Evolutionary conservation across 1,284 basidiomycete species (phyloP), one percentile per base, ranked within the genome.

Genomic region (Ustilago xerochloae): DNA sequence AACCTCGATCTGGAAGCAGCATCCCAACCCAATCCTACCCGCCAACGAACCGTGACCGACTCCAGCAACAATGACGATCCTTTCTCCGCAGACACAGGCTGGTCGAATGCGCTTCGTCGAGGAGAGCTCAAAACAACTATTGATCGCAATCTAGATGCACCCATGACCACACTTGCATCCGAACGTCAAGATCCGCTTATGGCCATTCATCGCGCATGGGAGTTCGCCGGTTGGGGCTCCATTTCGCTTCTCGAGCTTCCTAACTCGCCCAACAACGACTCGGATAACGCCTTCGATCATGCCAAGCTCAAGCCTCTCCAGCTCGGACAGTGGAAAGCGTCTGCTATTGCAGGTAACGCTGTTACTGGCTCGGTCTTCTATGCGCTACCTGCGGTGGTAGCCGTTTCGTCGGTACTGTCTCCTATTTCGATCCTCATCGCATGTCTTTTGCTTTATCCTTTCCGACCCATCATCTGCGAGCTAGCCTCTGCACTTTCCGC

Each of bases 161-260:
- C 58, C 46, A 56, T 30, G 28, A 70, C 63, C 13, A 63, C 62
- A 2, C 58, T 71, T 18, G 32, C 59, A 4, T 55, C 67, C n/a
- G 67, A 64, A 18, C 59, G 73, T 16, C 52, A 63, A n/a, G 64
- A 71, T 26, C 71, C 70, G 20, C 52, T 68, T 26, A 70, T 73
- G 70, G 63, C 63, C 35, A 60, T 66, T 41, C 66, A 70, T 57
- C 60, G 66, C 49, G 70, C 53, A 3, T 77, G 71, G 71, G 71
- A 75, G n/a, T 79, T 79, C 33, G 78, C 78, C 5, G 78, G 78
- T 16, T 79, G 78, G 78, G 78, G 78, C 7, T 70, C 66, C 49
- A 79, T 79, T n/a, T 62, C 66, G 13, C 60, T 77, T 12, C 73
- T 79, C 53, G 78, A 77, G 38, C 64, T 79, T n/a, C 69, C 59